Evolutionary conservation across 1,284 basidiomycete genomes (phyloP).

Genomic region (Fomitopsis betulina): DNA sequence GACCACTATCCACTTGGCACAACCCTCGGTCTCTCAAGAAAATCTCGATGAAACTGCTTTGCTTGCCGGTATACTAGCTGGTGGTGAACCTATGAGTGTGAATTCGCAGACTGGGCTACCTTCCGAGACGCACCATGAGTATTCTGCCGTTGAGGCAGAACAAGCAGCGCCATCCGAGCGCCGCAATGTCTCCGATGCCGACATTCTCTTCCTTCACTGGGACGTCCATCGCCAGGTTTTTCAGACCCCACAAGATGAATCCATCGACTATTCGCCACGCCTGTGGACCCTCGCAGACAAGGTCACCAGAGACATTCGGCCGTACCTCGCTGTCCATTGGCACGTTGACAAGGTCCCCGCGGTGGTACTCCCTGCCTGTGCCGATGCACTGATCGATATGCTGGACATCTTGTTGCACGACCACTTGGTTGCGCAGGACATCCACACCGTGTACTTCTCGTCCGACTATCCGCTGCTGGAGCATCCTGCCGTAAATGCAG

Average conservation of each 20-base stretch:
- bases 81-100: constrained; percentile 6
- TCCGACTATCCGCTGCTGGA: constrained; percentile 39
- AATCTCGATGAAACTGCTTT: neutral
- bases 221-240: constrained; percentile 37
- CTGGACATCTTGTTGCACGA: constrained; percentile 33
- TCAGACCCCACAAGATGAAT: constrained; percentile 19
- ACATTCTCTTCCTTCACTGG: constrained; percentile 43
- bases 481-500: neutral
- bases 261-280: constrained; percentile 32
- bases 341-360: constrained; percentile 41
- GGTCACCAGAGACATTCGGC: constrained; percentile 28
- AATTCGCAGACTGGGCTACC: neutral
- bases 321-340: constrained; percentile 47
- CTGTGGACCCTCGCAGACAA: constrained; percentile 35
- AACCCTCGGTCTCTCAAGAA: neutral
- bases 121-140: neutral
- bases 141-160: too few species aligned
- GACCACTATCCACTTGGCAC: neutral
- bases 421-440: constrained; percentile 20
- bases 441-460: constrained; percentile 41
- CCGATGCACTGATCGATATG: constrained; percentile 38
- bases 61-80: neutral
- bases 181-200: constrained; percentile 10
- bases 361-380: constrained; percentile 37
- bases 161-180: too few species aligned